Conservation (phyloP, 1,284 basidiomycete genomes). For the Pseudozyma sp. region DNA sequence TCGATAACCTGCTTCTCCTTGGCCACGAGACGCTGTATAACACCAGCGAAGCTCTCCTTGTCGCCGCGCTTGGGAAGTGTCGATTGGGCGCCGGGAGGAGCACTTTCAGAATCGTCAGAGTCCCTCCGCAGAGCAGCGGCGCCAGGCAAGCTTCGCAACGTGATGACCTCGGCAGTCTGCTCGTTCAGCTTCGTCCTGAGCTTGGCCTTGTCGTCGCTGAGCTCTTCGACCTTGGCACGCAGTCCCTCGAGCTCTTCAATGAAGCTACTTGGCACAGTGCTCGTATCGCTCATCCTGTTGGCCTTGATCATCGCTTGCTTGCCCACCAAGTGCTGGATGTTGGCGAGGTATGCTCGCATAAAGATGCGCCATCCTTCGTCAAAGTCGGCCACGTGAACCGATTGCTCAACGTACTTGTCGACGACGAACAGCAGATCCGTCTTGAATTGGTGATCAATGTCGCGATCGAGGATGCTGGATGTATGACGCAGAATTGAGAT, state of each 20-base stretch:
- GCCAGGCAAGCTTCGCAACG: conserved; percentile 74
- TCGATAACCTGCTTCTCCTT: conserved; percentile 86
- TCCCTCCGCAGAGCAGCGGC: conserved; percentile 28
- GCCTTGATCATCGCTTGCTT: conserved; percentile 74
- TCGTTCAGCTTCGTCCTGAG: conserved; percentile 75
- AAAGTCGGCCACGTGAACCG: conserved; percentile 75
- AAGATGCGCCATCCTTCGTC: conserved; percentile 77
- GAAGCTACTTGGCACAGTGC: conserved; percentile 71
- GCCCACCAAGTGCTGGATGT: conserved; percentile 79
- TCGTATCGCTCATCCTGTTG: conserved; percentile 71
- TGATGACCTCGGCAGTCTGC: conserved; percentile 77
- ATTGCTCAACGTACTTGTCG: conserved; percentile 78
- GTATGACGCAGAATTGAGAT: conserved; percentile 72
- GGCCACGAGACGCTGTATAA: conserved; percentile 83
- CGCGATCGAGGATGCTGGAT: conserved; percentile 74
- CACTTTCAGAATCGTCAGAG: conserved; percentile 14
- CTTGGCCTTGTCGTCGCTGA: conserved; percentile 76
- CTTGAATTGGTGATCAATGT: conserved; percentile 76
- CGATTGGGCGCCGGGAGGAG: conserved; percentile 12
- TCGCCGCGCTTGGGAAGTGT: conserved; percentile 46
- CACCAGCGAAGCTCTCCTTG: conserved; percentile 75
- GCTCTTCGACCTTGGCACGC: conserved; percentile 74
- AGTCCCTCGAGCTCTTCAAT: conserved; percentile 77
- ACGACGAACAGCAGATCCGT: conserved; percentile 75
- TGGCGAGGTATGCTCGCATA: conserved; percentile 75